Conservation (phyloP, 176 grass and related monocot genomes). For the Metroxylon sagu region DNA sequence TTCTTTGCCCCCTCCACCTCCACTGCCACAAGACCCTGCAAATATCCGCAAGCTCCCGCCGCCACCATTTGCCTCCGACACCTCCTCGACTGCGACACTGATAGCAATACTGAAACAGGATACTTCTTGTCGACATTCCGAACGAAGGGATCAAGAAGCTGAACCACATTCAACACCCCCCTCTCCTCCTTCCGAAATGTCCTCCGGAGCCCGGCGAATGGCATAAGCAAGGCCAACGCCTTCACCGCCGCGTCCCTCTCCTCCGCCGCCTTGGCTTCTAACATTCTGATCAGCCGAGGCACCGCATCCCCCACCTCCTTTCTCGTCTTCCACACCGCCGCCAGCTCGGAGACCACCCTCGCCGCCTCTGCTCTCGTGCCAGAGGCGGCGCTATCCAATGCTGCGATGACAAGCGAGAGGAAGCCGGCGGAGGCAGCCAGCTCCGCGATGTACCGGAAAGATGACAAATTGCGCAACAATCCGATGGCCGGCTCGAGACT, state of each 20-base stretch:
- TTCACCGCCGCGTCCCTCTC: conserved; percentile 50
- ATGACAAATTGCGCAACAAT: conserved; percentile 55
- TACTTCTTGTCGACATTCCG: conserved; percentile 37
- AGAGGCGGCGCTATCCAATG: conserved; percentile 34
- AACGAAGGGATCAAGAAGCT: conserved; percentile 48
- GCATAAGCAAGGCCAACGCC: conserved; percentile 44
- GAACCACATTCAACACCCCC: conserved; percentile 56
- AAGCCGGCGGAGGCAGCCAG: conserved; percentile 33
- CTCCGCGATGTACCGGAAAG: conserved; percentile 78
- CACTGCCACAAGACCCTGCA: conserved; percentile 35
- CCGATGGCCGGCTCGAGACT: conserved; percentile 54
- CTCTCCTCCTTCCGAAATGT: conserved; percentile 60
- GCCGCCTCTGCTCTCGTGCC: conserved; percentile 45
- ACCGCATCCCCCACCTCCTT: conserved; percentile 35
- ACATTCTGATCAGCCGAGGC: conserved; percentile 51
- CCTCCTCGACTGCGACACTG: conserved; percentile 46
- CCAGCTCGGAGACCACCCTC: conserved; percentile 48
- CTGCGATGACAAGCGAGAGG: conserved; percentile 27
- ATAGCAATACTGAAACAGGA: conserved; percentile 35
- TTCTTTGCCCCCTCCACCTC: conserved; percentile 78
- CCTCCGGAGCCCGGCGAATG: conserved; percentile 32
- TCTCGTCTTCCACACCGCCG: conserved; percentile 22
- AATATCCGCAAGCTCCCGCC: conserved; percentile 62
- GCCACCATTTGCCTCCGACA: conserved; percentile 83
- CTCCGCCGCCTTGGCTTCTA: conserved; percentile 36